Evolutionary conservation across 2,329 filamentous ascomycete genomes (phyloP).

Genomic region (Cytospora leucostoma): DNA sequence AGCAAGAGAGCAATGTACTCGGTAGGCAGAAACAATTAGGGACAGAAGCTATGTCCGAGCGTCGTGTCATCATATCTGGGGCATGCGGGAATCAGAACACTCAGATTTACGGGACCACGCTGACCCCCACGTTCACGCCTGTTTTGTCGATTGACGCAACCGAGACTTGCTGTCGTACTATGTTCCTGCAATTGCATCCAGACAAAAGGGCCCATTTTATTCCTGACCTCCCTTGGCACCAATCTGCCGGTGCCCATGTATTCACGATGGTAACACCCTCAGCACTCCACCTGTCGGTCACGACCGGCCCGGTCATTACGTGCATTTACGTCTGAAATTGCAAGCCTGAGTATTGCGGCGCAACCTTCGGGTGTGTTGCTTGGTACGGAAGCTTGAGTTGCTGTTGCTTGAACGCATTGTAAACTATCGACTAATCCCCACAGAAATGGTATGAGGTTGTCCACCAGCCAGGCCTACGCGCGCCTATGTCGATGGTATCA

Average conservation of each 20-base stretch:
- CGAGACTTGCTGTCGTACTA: not conserved
- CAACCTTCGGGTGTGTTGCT: constrained; percentile 20
- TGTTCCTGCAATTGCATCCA: constrained; percentile 6
- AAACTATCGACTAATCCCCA: constrained; percentile 25
- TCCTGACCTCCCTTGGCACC: constrained; percentile 7
- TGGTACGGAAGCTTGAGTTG: constrained; percentile 21
- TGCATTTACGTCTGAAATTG: constrained; percentile 23
- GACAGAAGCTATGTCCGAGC: not conserved
- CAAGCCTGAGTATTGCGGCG: constrained; percentile 12
- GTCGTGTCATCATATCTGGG: constrained; percentile 24
- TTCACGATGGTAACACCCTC: constrained; percentile 15
- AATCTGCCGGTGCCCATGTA: constrained; percentile 2
- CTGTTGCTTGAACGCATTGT: constrained; percentile 20
- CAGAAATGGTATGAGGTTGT: constrained; percentile 21
- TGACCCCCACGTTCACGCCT: constrained; percentile 7
- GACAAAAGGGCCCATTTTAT: constrained; percentile 12
- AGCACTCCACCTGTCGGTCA: constrained; percentile 12
- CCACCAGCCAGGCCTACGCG: constrained; percentile 13
- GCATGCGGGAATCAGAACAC: constrained; percentile 15
- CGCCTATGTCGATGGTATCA: constrained; percentile 25
- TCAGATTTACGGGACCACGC: constrained; percentile 24
- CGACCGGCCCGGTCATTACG: constrained; percentile 16
- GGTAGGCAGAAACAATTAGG: not conserved
- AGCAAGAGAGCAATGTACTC: not conserved
- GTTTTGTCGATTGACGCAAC: constrained; percentile 11